phyloP scores from a whole-genome alignment of 169 alveolate species.

The Plasmodium billcollinsi region DNA sequence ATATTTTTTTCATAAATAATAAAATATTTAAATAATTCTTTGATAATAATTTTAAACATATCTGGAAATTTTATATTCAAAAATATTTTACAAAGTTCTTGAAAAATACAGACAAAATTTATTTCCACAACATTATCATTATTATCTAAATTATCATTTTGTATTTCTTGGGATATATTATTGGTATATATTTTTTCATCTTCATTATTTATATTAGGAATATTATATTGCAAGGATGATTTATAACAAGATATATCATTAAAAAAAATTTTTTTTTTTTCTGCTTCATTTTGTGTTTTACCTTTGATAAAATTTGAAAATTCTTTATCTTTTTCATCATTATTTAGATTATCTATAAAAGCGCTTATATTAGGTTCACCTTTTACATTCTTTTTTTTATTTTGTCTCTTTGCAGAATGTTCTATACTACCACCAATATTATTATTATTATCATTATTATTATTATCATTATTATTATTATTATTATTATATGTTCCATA shows the following conservation, averaged over 20 bases:
- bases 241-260: not conserved
- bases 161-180: not conserved
- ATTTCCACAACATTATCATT: constrained; percentile 20
- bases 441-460: not conserved
- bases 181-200: not conserved
- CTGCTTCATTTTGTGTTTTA: not conserved
- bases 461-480: no score
- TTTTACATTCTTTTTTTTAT: not conserved
- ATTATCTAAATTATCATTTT: not conserved
- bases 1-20: constrained; percentile 34
- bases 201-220: not conserved
- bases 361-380: not conserved
- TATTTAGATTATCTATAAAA: constrained; percentile 7
- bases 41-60: constrained; percentile 31
- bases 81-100: constrained; percentile 46
- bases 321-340: constrained; percentile 19
- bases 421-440: not conserved
- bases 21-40: constrained; percentile 28
- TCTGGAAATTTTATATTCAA: constrained; percentile 42
- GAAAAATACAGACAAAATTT: constrained; percentile 38
- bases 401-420: not conserved
- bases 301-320: constrained; percentile 55
- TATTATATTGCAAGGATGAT: not conserved
- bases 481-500: no score
- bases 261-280: not conserved